Percentiles rank a stretch among this genome's conserved stretches.
Conservation (phyloP, 805 yeast genomes). For the Metschnikowia sp. region DNA sequence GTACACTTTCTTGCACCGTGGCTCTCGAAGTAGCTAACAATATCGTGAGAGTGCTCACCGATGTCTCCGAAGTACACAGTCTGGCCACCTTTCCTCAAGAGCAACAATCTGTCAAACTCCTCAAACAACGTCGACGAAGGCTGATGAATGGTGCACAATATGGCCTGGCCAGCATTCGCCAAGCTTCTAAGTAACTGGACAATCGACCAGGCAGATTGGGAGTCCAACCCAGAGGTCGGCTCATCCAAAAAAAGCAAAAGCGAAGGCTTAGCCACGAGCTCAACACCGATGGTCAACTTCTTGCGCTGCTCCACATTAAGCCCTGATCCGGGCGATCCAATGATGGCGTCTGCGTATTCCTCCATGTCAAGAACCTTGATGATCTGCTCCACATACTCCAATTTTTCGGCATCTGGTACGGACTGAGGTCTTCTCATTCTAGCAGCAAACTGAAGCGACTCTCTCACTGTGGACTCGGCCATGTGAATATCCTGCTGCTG, state of each 20-base stretch:
- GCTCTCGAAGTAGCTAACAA: slow-evolving; percentile 12
- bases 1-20: slow-evolving; percentile 15
- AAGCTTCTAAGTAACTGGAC: slow-evolving; percentile 47
- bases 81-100: slow-evolving; percentile 26
- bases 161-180: slow-evolving; percentile 54
- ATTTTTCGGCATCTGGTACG: slow-evolving; percentile 42
- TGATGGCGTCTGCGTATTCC: slow-evolving; percentile 51
- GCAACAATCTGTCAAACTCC: slow-evolving; percentile 62
- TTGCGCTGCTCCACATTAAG: slow-evolving; percentile 55
- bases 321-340: slow-evolving; percentile 46
- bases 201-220: slow-evolving; percentile 56
- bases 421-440: slow-evolving; percentile 42
- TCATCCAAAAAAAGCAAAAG: slow-evolving; percentile 47
- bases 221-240: slow-evolving; percentile 40
- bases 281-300: slow-evolving; percentile 53
- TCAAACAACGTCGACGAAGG: slow-evolving; percentile 46
- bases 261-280: slow-evolving; percentile 53
- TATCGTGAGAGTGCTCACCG: slow-evolving; percentile 12
- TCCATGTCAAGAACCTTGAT: slow-evolving; percentile 50
- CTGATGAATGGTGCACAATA: slow-evolving; percentile 56
- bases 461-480: slow-evolving; percentile 48
- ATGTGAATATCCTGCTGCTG: slow-evolving; percentile 35
- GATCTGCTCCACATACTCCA: slow-evolving; percentile 50
- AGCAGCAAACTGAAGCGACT: slow-evolving; percentile 52
- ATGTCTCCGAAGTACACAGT: slow-evolving; percentile 20